These are phyloP conservation scores for Talaromyces sp. DNA, from an alignment of 2,329 filamentous ascomycete species.

Conservation along the genomic window DNA sequence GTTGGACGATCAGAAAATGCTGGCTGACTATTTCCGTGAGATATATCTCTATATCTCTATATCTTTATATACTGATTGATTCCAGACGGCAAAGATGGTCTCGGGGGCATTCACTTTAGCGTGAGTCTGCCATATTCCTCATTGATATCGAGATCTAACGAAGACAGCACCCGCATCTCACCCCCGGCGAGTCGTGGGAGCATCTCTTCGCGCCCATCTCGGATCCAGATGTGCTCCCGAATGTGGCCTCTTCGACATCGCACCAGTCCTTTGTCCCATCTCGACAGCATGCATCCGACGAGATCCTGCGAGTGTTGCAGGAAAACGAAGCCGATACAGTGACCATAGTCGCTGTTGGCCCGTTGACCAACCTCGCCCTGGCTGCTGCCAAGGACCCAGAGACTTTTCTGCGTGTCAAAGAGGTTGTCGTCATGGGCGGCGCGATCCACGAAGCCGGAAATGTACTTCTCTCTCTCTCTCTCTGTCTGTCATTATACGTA, in stretches of 20 bases:
- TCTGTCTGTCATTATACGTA: not conserved
- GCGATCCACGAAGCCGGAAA: slow-evolving; percentile 77
- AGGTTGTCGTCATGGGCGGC: slow-evolving; percentile 94
- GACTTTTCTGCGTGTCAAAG: slow-evolving; percentile 81
- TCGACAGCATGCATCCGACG: slow-evolving; percentile 67
- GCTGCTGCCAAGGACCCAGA: slow-evolving; percentile 85
- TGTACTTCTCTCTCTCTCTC: slow-evolving; percentile 44
- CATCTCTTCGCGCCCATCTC: slow-evolving; percentile 56
- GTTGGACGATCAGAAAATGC: slow-evolving; percentile 73
- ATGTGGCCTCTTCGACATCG: slow-evolving; percentile 14
- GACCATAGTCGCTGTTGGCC: slow-evolving; percentile 85
- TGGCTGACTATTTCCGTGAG: slow-evolving; percentile 84
- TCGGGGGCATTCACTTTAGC: slow-evolving; percentile 66
- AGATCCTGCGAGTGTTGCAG: slow-evolving; percentile 80
- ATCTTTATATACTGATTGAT: not conserved
- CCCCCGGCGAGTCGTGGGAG: slow-evolving; percentile 69
- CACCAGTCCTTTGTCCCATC: slow-evolving; percentile 69
- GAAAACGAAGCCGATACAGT: slow-evolving; percentile 80
- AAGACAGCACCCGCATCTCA: slow-evolving; percentile 64
- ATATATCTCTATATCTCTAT: not conserved
- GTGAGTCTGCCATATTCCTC: slow-evolving; percentile 24
- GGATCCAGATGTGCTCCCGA: slow-evolving; percentile 18
- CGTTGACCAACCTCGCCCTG: slow-evolving; percentile 86
- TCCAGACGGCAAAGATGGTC: slow-evolving; percentile 68
- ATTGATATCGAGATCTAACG: not conserved